phyloP scores from a whole-genome alignment of 2,329 filamentous ascomycete genomes.

The Aspergillus sp. region DNA sequence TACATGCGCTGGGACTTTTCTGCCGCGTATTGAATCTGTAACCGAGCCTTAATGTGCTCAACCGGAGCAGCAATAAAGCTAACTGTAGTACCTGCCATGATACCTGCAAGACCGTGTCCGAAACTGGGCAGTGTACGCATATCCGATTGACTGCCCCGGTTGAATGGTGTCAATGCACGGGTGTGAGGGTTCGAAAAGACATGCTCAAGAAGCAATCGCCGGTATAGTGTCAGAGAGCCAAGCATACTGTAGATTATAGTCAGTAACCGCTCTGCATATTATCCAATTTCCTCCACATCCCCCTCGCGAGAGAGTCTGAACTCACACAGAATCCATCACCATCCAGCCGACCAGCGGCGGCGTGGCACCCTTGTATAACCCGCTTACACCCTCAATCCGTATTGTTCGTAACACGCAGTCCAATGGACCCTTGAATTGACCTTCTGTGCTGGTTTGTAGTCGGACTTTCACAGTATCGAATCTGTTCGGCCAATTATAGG shows the following conservation, averaged over 20 bases:
- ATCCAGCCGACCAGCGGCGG: slow-evolving; percentile 95
- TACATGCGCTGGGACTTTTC: slow-evolving; percentile 72
- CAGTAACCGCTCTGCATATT: slow-evolving; percentile 11
- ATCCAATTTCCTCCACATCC: not conserved
- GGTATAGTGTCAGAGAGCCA: slow-evolving; percentile 84
- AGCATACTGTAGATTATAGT: slow-evolving; percentile 57
- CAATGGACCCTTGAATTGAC: slow-evolving; percentile 77
- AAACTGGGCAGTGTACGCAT: slow-evolving; percentile 58
- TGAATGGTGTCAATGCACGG: slow-evolving; percentile 31
- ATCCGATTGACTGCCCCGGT: slow-evolving; percentile 23
- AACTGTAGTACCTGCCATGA: slow-evolving; percentile 81
- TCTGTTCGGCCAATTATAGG: slow-evolving; percentile 30
- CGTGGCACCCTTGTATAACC: slow-evolving; percentile 89
- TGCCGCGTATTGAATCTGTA: slow-evolving; percentile 89
- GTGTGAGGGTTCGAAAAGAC: slow-evolving; percentile 58
- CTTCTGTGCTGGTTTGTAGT: slow-evolving; percentile 71
- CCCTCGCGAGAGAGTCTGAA: not conserved
- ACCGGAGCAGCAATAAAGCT: slow-evolving; percentile 89
- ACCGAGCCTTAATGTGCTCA: slow-evolving; percentile 87
- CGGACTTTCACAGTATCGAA: slow-evolving; percentile 98
- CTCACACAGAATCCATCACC: slow-evolving; percentile 79
- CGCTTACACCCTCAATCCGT: slow-evolving; percentile 73
- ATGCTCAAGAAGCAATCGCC: slow-evolving; percentile 71
- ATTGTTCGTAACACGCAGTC: slow-evolving; percentile 81
- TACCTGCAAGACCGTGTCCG: slow-evolving; percentile 81